phyloP scores from a whole-genome alignment of 192 early-diverging fungal genomes.

The Diversispora epigaea region DNA sequence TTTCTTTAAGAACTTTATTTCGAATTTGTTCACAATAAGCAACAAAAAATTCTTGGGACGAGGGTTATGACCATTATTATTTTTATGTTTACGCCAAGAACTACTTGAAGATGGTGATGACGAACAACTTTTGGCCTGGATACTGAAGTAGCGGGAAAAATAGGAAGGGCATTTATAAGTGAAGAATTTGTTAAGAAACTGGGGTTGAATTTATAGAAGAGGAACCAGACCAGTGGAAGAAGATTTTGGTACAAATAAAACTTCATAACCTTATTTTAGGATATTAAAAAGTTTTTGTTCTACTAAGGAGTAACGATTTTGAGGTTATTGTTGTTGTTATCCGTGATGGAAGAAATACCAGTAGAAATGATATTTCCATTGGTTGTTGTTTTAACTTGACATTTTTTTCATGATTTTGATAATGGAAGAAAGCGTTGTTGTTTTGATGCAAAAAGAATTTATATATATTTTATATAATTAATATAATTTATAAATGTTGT shows the following conservation, averaged over 20 bases:
- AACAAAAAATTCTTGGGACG: constrained; percentile 43
- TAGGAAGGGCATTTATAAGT: not conserved
- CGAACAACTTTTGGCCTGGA: not conserved
- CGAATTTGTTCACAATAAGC: constrained; percentile 54
- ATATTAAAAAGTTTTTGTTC: constrained; percentile 13
- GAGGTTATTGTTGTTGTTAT: not conserved
- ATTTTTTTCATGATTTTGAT: no score
- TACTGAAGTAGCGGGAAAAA: not conserved
- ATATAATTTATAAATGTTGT: not conserved
- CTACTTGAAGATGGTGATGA: not conserved
- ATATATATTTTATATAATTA: no score
- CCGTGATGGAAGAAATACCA: no score
- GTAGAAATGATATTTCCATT: no score
- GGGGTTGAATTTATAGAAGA: not conserved
- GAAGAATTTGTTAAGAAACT: not conserved
- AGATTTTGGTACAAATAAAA: constrained; percentile 21
- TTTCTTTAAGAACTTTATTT: constrained; percentile 33
- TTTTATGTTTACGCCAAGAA: constrained; percentile 22
- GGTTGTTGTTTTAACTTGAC: no score
- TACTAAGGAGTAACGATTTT: not conserved
- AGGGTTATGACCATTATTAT: constrained; percentile 36
- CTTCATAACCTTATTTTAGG: constrained; percentile 30
- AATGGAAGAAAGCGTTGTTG: no score
- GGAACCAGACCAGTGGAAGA: not conserved
- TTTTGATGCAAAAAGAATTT: no score